phyloP scores from a whole-genome alignment of 2,329 filamentous ascomycete genomes.

The Ophiostoma piceae region DNA sequence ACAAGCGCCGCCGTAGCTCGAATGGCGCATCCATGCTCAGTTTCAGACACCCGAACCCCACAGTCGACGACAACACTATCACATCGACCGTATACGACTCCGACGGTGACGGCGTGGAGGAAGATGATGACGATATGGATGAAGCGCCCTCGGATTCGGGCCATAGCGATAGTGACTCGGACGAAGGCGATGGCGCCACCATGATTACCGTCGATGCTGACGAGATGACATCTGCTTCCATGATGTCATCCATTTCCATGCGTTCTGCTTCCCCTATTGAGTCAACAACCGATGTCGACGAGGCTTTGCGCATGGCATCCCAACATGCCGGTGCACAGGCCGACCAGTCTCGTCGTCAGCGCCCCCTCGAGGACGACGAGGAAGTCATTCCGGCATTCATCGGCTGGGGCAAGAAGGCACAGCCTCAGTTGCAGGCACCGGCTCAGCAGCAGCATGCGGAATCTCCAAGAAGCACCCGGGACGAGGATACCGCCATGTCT shows the following conservation, averaged over 20 bases:
- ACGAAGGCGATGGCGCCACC: conserved; percentile 66
- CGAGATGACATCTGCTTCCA: conserved; percentile 65
- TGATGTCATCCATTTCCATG: conserved; percentile 55
- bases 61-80: conserved; percentile 52
- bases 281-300: conserved; percentile 69
- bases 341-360: conserved; percentile 42
- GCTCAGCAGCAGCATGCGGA: conserved; percentile 28
- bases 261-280: conserved; percentile 51
- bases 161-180: conserved; percentile 44
- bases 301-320: conserved; percentile 70
- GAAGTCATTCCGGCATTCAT: conserved; percentile 69
- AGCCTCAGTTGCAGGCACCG: conserved; percentile 25
- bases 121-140: conserved; percentile 40
- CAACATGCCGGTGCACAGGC: conserved; percentile 55
- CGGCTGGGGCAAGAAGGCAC: conserved; percentile 62
- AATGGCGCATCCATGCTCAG: conserved; percentile 45
- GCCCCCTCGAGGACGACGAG: conserved; percentile 60
- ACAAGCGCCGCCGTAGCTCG: conserved; percentile 55
- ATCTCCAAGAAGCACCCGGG: conserved; percentile 16
- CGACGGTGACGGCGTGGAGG: conserved; percentile 53
- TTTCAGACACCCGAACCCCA: conserved; percentile 41
- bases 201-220: conserved; percentile 80
- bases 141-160: conserved; percentile 38
- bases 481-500: conserved; percentile 42
- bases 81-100: conserved; percentile 77